Evolutionary conservation across 257 asterid species (phyloP), one percentile per base, ranked within the genome.

Genomic region (Scutellaria minor): DNA sequence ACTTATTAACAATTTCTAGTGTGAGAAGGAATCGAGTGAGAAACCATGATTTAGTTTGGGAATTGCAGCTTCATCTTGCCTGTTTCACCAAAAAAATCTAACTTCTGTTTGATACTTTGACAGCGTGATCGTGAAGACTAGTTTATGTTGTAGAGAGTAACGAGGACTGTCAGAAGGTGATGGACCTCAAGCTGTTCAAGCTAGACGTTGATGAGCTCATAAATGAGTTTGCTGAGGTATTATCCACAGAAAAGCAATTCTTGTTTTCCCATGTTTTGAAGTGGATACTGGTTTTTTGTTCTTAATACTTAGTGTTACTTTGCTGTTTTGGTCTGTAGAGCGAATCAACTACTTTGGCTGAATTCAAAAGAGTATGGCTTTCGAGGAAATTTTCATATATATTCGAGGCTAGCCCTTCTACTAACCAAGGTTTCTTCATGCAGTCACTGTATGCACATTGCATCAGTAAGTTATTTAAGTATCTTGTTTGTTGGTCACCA

Each of bases 131-230:
- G 70, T 18, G 78, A 71, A 52, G 64, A 39, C 54, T 18, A 31
- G 64, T 22, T 57, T 67, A 45, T 35, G 27, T 50, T 46, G 53
- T 48, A 69, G 54, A 12, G 39, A 62, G 74, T 59, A 46, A 46
- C 24, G 61, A 74, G 15, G 64, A 56, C 39, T 6, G 40, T 61
- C 18, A 37, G 76, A 65, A 68, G 72, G 80, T 71, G 60, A 94
- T 91, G 96, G 97, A 89, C 70, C 80, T 89, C 70, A 86, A 83
- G 80, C 85, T 84, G 11, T 93, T 89, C 90, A 86, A 86, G 84
- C 81, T 76, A 77, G 98, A 94, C 78, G 89, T 91, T 57, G 96
- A 91, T 70, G 96, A 89, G 77, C 96, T 94, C 57, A 83, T 94
- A 6, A 77, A 69, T 68, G 93, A 85, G 71, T 94, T 89, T 72